Evolutionary conservation across 2,329 filamentous ascomycete species (phyloP).

Genomic region (Passalora sequoiae): DNA sequence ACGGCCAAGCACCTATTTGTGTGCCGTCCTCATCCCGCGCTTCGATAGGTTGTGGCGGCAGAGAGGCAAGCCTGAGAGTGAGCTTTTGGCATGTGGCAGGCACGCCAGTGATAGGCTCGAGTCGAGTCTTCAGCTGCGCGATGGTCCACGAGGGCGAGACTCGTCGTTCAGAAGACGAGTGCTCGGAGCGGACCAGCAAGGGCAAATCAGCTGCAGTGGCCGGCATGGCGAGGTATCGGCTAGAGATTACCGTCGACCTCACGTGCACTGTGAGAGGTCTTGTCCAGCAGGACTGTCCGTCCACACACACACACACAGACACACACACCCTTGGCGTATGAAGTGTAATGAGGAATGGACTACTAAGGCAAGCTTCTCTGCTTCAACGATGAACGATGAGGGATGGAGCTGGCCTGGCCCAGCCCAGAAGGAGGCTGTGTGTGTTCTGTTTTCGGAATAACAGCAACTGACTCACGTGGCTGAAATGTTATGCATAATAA

Average conservation of each 20-base stretch:
- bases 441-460: conserved; percentile 2
- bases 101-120: conserved; percentile 89
- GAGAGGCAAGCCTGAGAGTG: conserved; percentile 61
- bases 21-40: conserved; percentile 68
- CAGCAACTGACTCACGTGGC: conserved; percentile 7
- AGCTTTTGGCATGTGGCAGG: conserved; percentile 75
- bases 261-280: neutral
- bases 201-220: conserved; percentile 63
- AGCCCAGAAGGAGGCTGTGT: neutral
- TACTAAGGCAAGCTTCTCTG: too few species aligned
- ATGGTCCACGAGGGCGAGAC: conserved; percentile 91
- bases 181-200: conserved; percentile 68
- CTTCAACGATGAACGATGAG: too few species aligned
- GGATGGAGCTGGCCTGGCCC: too few species aligned
- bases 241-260: neutral
- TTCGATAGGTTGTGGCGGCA: conserved; percentile 60
- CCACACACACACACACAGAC: too few species aligned
- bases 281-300: conserved; percentile 5
- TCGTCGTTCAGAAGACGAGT: conserved; percentile 77
- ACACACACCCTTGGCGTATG: too few species aligned
- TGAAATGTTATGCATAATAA: conserved; percentile 4
- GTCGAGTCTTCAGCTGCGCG: conserved; percentile 72
- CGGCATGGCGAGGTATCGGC: conserved; percentile 15
- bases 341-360: too few species aligned
- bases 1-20: conserved; percentile 58